Base-by-base conservation (phyloP, 176 grass and related monocot species). In the Carex parvula region DNA sequence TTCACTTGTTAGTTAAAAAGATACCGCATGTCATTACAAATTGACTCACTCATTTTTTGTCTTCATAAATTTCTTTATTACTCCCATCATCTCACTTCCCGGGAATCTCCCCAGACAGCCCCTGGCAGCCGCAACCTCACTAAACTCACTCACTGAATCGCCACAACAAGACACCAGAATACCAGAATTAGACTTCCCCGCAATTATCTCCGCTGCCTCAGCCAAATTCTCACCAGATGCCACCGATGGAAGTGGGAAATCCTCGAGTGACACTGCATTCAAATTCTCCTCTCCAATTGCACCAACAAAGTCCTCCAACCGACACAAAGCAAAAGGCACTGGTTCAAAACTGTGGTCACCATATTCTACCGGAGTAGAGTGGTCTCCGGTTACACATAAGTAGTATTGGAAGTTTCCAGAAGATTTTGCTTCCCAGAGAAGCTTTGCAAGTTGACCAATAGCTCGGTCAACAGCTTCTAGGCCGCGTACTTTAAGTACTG, bases 321-420 rank as follows among this genome's bases (percentile, higher is more conserved):
- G 70, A 42, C 93, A 98, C 21, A 98, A 46, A 10, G 85, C 83
- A 78, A 98, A 98, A 7, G 96, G 96, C 12, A 98, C 88, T 0
- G 92, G 96, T 63, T 98, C 93, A 0, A 95, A 98, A 71, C 96
- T 95, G 79, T 98, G 96, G 76, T 95, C 96, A 8, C 96, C 91
- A 4, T 95, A 98, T 81, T 98, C 96, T 53, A 98, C 93, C 4
- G 93, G 93, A 67, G 96, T 98, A 18, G 96, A 95, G 83, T 98
- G 96, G 84, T 98, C 96, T 78, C 96, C 89, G 18, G 96, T 95
- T 64, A 98, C 88, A 72, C 96, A 98, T 0, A 98, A 41, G 68
- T 90, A 92, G 56, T 93, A 98, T 17, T 90, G 88, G 65, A 83
- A 95, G 16, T 84, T 86, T 58, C 92, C 89, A 1, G 88, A 87